A percentile compares a stretch with the other conserved stretches of the same genome.
These are phyloP conservation scores for Ciborinia camelliae DNA, from an alignment of 2,329 filamentous ascomycete species.

Conservation along the genomic window DNA sequence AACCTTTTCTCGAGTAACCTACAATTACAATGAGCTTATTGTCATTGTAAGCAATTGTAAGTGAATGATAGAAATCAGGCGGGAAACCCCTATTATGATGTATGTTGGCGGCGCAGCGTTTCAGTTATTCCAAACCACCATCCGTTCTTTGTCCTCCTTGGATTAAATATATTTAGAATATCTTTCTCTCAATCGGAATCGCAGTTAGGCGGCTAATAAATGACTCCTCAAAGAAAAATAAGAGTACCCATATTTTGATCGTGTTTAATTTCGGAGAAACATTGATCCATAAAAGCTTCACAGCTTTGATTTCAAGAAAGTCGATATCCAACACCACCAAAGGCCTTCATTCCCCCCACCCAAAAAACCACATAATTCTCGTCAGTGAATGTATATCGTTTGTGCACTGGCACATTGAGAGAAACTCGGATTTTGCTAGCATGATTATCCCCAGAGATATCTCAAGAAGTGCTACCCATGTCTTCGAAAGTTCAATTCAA, in stretches of 20 bases:
- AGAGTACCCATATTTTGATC: too few species aligned
- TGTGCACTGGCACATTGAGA: neutral
- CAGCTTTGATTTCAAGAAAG: neutral
- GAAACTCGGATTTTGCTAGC: too few species aligned
- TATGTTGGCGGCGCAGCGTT: slow-evolving; percentile 5
- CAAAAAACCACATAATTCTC: too few species aligned
- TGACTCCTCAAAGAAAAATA: neutral
- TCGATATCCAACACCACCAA: too few species aligned
- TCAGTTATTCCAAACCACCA: neutral
- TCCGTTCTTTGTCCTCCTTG: neutral
- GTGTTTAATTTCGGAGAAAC: neutral
- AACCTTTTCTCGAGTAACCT: neutral
- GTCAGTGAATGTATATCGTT: too few species aligned
- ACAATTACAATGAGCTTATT: neutral
- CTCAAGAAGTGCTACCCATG: neutral
- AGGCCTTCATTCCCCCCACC: too few species aligned
- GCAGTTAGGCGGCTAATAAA: neutral
- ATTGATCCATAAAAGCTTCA: neutral
- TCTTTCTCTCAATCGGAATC: neutral
- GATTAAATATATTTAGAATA: slow-evolving; percentile 1
- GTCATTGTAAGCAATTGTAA: slow-evolving; percentile 1
- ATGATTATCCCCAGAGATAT: neutral
- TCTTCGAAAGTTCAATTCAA: too few species aligned
- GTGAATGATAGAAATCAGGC: neutral
- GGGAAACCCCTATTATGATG: too few species aligned